Conservation (phyloP, 805 yeast species). For the Candida loeiensis region DNA sequence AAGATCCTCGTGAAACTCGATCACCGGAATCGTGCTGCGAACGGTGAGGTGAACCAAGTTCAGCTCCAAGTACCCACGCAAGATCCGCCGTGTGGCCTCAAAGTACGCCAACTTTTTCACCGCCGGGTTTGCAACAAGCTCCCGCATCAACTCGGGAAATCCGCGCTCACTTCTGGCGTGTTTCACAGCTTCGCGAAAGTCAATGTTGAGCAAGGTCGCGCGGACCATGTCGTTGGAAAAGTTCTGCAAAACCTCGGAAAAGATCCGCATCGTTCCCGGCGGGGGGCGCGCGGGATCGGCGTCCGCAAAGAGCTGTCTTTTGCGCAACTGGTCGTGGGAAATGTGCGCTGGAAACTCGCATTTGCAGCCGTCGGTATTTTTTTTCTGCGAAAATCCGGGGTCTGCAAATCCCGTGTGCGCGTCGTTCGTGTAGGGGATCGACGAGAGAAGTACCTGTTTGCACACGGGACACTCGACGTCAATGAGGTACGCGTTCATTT, state of each 20-base stretch:
- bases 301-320: slow-evolving; percentile 11
- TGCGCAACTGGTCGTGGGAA: slow-evolving; percentile 19
- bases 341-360: slow-evolving; percentile 7
- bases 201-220: no score
- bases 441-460: neutral
- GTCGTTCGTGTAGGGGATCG: slow-evolving; percentile 12
- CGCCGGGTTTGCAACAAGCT: no score
- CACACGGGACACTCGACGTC: slow-evolving; percentile 5
- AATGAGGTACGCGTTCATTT: slow-evolving; percentile 3
- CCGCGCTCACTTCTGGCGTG: no score
- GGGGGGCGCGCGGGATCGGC: neutral
- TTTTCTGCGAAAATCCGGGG: slow-evolving; percentile 6
- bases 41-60: slow-evolving; percentile 5
- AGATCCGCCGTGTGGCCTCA: neutral
- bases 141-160: no score
- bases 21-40: neutral
- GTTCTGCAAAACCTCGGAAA: slow-evolving; percentile 1
- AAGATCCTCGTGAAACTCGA: slow-evolving; percentile 19
- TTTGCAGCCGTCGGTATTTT: neutral
- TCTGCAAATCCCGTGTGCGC: slow-evolving; percentile 16
- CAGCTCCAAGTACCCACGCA: slow-evolving; percentile 1
- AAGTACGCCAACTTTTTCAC: neutral
- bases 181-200: no score
- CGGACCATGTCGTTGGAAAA: no score
- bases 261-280: slow-evolving; percentile 1